Evolutionary conservation across 2,329 filamentous ascomycete species (phyloP).

Genomic region (Hymenoscyphus salicellus): DNA sequence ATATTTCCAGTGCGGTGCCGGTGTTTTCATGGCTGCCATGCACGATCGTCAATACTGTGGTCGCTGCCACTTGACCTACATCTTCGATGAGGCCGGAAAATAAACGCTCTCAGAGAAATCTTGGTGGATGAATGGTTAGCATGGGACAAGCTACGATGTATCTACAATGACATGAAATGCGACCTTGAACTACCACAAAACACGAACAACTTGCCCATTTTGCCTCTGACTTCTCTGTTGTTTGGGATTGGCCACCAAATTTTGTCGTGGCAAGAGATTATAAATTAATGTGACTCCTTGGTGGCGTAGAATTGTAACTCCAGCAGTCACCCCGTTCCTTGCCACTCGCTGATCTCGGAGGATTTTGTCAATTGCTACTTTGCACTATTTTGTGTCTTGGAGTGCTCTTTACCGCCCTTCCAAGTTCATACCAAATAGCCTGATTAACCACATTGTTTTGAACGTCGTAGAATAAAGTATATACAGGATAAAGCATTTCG

Average conservation of each 20-base stretch:
- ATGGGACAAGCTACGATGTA: slow-evolving; percentile 21
- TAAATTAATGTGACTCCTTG: background rate
- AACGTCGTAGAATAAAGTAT: no score
- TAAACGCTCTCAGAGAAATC: slow-evolving; percentile 61
- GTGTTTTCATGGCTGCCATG: slow-evolving; percentile 99
- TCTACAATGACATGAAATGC: slow-evolving; percentile 11
- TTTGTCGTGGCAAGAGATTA: background rate
- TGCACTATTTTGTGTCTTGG: no score
- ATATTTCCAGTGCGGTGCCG: slow-evolving; percentile 79
- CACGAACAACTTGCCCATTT: background rate
- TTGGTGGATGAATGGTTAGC: slow-evolving; percentile 15
- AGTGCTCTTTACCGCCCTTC: no score
- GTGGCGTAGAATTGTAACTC: no score
- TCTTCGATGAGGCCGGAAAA: slow-evolving; percentile 58
- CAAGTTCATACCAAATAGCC: no score
- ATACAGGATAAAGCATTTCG: no score
- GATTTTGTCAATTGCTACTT: background rate
- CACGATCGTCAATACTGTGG: slow-evolving; percentile 82
- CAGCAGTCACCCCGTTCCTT: background rate
- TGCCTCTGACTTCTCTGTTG: background rate
- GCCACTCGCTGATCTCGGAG: background rate
- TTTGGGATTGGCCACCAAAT: background rate
- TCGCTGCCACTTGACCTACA: slow-evolving; percentile 70
- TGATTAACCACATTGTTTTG: no score
- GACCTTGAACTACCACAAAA: background rate